Percentiles rank a stretch among this genome's conserved stretches.
Conservation (phyloP, 257 asterid species). For the Thymus mandschuricus region DNA sequence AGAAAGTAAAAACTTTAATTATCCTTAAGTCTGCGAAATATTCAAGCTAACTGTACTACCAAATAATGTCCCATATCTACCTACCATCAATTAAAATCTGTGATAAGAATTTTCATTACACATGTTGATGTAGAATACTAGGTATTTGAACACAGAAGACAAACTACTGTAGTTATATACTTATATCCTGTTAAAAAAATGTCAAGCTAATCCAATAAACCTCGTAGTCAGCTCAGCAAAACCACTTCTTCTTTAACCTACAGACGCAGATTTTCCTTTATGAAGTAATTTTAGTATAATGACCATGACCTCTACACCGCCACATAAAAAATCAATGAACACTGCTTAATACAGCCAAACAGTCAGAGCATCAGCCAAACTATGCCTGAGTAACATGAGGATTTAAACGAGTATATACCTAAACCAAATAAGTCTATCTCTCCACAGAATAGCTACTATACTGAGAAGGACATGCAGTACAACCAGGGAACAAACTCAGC, state of each 20-base stretch:
- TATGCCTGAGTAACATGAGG: background rate
- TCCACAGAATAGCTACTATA: background rate
- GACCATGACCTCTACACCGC: background rate
- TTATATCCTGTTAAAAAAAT: background rate
- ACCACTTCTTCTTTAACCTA: background rate
- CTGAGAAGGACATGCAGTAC: background rate
- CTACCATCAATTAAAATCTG: background rate
- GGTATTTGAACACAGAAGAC: background rate
- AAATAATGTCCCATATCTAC: background rate
- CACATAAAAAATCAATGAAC: background rate
- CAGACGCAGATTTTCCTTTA: background rate
- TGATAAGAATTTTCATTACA: background rate
- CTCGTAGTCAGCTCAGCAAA: background rate
- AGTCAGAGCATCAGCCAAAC: background rate
- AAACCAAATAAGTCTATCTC: background rate
- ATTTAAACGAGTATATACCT: background rate
- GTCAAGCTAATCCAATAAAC: conserved; percentile 17
- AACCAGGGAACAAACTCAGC: background rate
- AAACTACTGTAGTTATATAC: no score
- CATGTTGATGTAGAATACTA: background rate
- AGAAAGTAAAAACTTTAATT: background rate
- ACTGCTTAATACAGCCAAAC: background rate
- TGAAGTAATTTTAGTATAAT: background rate
- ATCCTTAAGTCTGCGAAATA: background rate
- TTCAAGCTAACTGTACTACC: background rate